Evolutionary conservation across 192 early-diverging fungal species (phyloP), one percentile per base, ranked within the genome.

Genomic region (Radiomyces spectabilis): DNA sequence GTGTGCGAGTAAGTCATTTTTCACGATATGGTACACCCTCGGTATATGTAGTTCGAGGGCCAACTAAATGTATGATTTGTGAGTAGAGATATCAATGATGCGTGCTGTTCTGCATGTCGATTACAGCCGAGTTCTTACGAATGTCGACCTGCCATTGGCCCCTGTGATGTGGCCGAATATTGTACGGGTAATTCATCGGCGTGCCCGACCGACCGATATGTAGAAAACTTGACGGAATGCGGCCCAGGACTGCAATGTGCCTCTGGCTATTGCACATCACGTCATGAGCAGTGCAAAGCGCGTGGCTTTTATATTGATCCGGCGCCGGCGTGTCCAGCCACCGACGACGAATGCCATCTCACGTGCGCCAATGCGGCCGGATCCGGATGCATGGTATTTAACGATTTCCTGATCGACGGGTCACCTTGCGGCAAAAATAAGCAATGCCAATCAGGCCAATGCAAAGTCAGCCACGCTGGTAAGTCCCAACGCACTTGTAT

Each of bases 21-120:
- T 21, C 15, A 32, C n/a, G 18, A 4, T 39, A 19, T 58, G 10
- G 7, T 24, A 3, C 8, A 49, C 4, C 7, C 0, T n/a, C 27
- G 31, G 6, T 25, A 24, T 30, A 26, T 41, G 19, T 24, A 16
- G 3, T 21, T 41, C 7, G 13, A 13, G 5, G 12, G 24, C 19
- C 12, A 10, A 12, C 13, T 38, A 24, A 35, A 37, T 15, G 30
- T 16, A 41, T 45, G 7, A 6, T 38, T 12, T 10, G 32, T 32
- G 24, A n/a, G 21, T 61, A 85, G 81, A 33, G 88, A 92, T 58
- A 58, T 66, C 48, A 93, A 94, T 66, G 92, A 92, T 55, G 59
- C 76, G 31, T 97, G 93, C 72, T 97, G 94, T 72, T 29, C 53
- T 3, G 51, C 78, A 16, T 95, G 93, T 73, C 59, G 83, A 49